Evolutionary conservation across 129 eudicot genomes (phyloP).

Genomic region (Calendula officinalis): DNA sequence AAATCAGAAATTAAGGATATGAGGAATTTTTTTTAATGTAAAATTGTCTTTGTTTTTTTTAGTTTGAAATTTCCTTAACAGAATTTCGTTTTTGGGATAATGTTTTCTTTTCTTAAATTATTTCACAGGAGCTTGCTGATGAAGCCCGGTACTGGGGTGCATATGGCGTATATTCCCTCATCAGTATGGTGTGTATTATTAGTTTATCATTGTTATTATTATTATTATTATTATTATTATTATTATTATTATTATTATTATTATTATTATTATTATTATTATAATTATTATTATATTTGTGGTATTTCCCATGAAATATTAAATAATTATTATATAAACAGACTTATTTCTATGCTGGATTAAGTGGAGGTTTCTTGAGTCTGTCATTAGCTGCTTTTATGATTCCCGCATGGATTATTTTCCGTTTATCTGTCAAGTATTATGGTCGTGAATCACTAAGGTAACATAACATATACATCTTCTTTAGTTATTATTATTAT

Average conservation of each 20-base stretch:
- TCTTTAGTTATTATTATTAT: no score
- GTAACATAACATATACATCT: conserved; percentile 23
- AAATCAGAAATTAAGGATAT: conserved; percentile 7
- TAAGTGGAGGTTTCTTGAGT: conserved; percentile 87
- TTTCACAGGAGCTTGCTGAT: conserved; percentile 61
- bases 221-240: conserved; percentile 1
- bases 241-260: background rate
- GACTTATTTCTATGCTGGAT: conserved; percentile 69
- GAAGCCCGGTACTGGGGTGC: conserved; percentile 97
- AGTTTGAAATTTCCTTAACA: background rate
- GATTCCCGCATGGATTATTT: conserved; percentile 75
- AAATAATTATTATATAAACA: conserved; percentile 37
- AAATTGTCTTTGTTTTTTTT: background rate
- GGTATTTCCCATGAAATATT: conserved; percentile 9
- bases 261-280: background rate
- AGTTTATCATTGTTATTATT: background rate
- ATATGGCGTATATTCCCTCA: conserved; percentile 75
- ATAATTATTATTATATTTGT: conserved; percentile 4
- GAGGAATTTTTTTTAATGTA: background rate
- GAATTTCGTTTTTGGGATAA: conserved; percentile 10
- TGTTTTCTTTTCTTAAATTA: background rate
- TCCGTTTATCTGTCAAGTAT: conserved; percentile 49
- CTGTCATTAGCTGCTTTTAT: conserved; percentile 61
- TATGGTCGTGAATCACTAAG: conserved; percentile 62
- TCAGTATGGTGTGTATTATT: conserved; percentile 64